A percentile compares a stretch with the other conserved stretches of the same genome.
Evolutionary conservation across 768 basidiomycete species (phyloP).

Genomic region (Heimioporus sp.): DNA sequence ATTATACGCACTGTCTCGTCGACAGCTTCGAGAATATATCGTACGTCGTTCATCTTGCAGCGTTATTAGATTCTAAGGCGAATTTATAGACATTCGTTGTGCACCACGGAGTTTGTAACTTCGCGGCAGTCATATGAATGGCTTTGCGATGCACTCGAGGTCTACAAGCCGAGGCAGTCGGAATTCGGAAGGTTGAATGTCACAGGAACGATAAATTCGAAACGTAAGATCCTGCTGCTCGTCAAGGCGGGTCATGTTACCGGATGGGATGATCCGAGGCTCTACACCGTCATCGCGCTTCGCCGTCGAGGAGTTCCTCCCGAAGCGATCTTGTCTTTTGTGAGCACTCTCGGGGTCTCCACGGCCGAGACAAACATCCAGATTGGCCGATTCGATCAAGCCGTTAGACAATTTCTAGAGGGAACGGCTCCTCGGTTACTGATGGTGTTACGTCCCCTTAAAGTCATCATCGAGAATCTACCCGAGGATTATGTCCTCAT

Average conservation of each 20-base stretch:
- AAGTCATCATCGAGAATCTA: conserved; percentile 88
- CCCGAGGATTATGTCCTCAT: conserved; percentile 79
- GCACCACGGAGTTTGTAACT: conserved; percentile 92
- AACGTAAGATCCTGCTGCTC: conserved; percentile 88
- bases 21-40: conserved; percentile 99
- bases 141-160: conserved; percentile 96
- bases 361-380: conserved; percentile 82
- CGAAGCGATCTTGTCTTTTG: conserved; percentile 90
- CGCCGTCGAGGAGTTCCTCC: conserved; percentile 96
- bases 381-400: conserved; percentile 85
- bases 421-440: conserved; percentile 82
- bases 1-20: conserved; percentile 96
- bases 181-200: conserved; percentile 93
- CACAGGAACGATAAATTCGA: conserved; percentile 95
- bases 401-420: conserved; percentile 87
- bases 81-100: conserved; percentile 81
- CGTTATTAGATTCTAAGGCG: neutral
- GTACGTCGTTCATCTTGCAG: conserved; percentile 48
- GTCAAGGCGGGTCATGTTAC: conserved; percentile 82
- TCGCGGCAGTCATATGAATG: conserved; percentile 98
- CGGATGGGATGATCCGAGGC: conserved; percentile 97
- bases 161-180: conserved; percentile 96
- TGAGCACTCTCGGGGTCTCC: conserved; percentile 92
- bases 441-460: conserved; percentile 89
- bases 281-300: conserved; percentile 95